Evolutionary conservation across 768 basidiomycete species (phyloP), one percentile per base, ranked within the genome.

Genomic region (Lyophyllum shimeji): DNA sequence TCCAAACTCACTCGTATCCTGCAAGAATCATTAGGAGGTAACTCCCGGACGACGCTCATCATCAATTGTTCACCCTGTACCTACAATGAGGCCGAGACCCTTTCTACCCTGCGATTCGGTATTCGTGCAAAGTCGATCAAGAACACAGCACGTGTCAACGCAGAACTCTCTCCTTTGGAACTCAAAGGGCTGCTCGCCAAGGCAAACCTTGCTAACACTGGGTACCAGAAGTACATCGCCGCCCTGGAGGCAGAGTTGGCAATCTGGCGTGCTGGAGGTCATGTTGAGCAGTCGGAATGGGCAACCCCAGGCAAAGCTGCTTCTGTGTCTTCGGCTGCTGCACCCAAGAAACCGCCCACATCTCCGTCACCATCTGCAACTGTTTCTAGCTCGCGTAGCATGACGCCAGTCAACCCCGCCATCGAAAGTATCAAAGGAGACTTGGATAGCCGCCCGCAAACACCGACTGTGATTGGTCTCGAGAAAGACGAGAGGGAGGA

Each of bases 121-220:
- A 98, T 98, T 69, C 93, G 97, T 61, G 96, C 97, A n/a, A 99
- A 99, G 74, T 92, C 93, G n/a, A 99, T 99, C 85, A 98, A 98
- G 91, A 99, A 99, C 74, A 93, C 91, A 58, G 97, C 97, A 58
- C 90, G 97, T 45, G 93, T 99, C 75, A 99, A 99, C 71, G 94
- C 95, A 51, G 97, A 99, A 71, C 82, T 99, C 50, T 93, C 96
- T 2, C 96, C 97, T 1, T 78, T 95, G 47, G 97, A 99, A 67
- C 89, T 99, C 75, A 99, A 98, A 71, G 86, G 84, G 11, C 78
- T 97, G 33, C 79, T 99, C 58, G 85, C 86, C 65, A 97, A 96
- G 73, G 90, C 96, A 0, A 88, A 95, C 61, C 77, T 90, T 29
- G 87, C 94, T 29, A 91, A 93, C 59, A 84, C 89, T 3, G 80